Evolutionary conservation across 495 filamentous ascomycete species (phyloP), one percentile per base, ranked within the genome.

Genomic region (Neurospora sp.): DNA sequence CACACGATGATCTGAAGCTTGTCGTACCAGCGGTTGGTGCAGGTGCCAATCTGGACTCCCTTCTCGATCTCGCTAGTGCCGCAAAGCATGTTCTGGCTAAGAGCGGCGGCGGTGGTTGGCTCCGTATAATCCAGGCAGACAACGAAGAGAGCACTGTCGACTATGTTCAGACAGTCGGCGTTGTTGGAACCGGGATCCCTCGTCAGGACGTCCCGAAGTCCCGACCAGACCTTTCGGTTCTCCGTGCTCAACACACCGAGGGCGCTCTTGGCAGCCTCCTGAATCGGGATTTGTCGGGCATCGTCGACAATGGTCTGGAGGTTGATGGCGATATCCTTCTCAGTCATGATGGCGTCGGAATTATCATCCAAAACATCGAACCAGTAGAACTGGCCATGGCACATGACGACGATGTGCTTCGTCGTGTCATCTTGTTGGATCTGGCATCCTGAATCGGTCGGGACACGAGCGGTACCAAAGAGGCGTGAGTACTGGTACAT

Each of bases 1-100:
- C 96, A 98, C 46, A 99, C 96, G 71, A 99, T 99, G 74, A 99
- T 98, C 80, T 99, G 96, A 37, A 99, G 88, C 82, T 99, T 99
- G 82, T 99, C 96, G 78, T 99, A 99, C 96, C 96, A 99, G 70
- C 96, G 87, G 80, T 99, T 99, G 16, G 95, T 97, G 82, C 96
- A 99, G 41, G 96, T 99, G 27, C 96, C 96, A 41, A 97, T 92
- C 82, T 99, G 96, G 6, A 99, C 93, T 16, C 96, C 96, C 80
- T 90, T 90, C 79, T 97, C 91, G 20, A 99, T 91, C 73, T 95
- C 91, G 77, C 90, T 97, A 0, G 93, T 96, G 40, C 96, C 96
- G 77, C 96, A 98, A 46, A 99, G 92, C 95, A 99, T 98, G 82
- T 98, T 99, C 78, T 92, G 93, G 80, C 93, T 97, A 6, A 98